phyloP scores from a whole-genome alignment of 2,329 filamentous ascomycete genomes.

The Zasmidium citrigriseum region DNA sequence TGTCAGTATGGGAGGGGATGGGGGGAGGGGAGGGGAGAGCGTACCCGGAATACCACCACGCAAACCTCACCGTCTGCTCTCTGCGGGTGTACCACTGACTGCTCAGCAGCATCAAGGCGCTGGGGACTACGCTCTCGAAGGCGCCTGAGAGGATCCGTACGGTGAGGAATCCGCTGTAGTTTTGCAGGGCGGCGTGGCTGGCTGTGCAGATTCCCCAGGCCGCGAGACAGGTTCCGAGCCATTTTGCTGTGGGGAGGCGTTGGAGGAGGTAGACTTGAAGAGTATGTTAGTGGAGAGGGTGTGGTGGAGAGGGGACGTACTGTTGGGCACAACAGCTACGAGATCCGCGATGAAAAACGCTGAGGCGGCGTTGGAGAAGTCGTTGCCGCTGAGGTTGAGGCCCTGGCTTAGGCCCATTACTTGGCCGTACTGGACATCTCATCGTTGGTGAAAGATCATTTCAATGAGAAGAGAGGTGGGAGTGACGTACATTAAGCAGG shows the following conservation, averaged over 20 bases:
- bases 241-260: conserved; percentile 60
- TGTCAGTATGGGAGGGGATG: too few species aligned
- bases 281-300: neutral
- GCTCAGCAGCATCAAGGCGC: conserved; percentile 57
- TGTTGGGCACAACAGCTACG: conserved; percentile 60
- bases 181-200: conserved; percentile 54
- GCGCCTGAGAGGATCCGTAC: conserved; percentile 53
- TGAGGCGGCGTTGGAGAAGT: conserved; percentile 64
- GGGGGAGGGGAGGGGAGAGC: too few species aligned
- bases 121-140: conserved; percentile 56
- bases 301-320: neutral
- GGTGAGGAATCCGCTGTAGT: conserved; percentile 50
- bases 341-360: conserved; percentile 65
- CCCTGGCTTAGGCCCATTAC: conserved; percentile 65
- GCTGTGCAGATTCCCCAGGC: conserved; percentile 63
- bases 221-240: conserved; percentile 61
- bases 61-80: conserved; percentile 64
- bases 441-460: too few species aligned
- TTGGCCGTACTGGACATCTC: conserved; percentile 52
- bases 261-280: conserved; percentile 54
- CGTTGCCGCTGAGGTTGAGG: conserved; percentile 57
- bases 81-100: conserved; percentile 41
- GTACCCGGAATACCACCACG: conserved; percentile 64
- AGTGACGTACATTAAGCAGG: neutral
- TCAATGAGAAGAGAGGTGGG: too few species aligned